phyloP scores from a whole-genome alignment of 352 stramenopile species.

The Phytophthora lateralis region DNA sequence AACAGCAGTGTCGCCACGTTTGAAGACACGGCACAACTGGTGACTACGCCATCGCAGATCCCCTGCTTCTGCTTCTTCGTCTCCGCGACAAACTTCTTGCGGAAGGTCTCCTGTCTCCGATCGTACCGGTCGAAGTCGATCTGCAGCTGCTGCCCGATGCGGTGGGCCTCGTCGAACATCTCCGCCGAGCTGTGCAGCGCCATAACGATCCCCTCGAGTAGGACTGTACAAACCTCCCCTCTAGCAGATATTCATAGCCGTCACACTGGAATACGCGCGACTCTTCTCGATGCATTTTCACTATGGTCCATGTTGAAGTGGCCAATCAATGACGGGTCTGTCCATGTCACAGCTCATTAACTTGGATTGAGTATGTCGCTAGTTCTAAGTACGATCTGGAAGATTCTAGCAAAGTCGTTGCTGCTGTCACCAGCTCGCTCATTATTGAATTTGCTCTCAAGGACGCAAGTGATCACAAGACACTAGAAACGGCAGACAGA shows the following conservation, averaged over 20 bases:
- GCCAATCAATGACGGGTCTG: conserved; percentile 13
- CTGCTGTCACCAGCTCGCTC: no score
- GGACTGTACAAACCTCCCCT: no score
- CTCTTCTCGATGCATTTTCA: conserved; percentile 16
- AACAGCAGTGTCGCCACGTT: conserved; percentile 44
- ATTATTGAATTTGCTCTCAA: conserved; percentile 37
- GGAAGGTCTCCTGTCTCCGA: conserved; percentile 54
- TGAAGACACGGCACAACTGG: conserved; percentile 26
- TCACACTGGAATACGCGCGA: conserved; percentile 13
- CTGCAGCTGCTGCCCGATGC: conserved; percentile 39
- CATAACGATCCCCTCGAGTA: background rate
- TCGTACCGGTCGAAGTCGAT: conserved; percentile 53
- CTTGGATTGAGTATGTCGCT: conserved; percentile 24
- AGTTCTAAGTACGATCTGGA: conserved; percentile 38
- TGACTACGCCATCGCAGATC: conserved; percentile 49
- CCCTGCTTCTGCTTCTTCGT: conserved; percentile 53
- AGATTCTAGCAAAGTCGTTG: conserved; percentile 29
- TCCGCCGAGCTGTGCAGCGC: conserved; percentile 34
- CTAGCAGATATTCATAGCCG: conserved; percentile 9
- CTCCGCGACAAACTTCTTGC: conserved; percentile 57
- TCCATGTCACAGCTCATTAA: conserved; percentile 19
- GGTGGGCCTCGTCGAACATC: conserved; percentile 56
- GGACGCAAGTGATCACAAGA: conserved; percentile 16
- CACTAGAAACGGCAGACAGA: conserved; percentile 21
- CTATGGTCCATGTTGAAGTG: conserved; percentile 30